Evolutionary conservation across 2,329 filamentous ascomycete species (phyloP).

Genomic region (Cladosporium cucumerinum): DNA sequence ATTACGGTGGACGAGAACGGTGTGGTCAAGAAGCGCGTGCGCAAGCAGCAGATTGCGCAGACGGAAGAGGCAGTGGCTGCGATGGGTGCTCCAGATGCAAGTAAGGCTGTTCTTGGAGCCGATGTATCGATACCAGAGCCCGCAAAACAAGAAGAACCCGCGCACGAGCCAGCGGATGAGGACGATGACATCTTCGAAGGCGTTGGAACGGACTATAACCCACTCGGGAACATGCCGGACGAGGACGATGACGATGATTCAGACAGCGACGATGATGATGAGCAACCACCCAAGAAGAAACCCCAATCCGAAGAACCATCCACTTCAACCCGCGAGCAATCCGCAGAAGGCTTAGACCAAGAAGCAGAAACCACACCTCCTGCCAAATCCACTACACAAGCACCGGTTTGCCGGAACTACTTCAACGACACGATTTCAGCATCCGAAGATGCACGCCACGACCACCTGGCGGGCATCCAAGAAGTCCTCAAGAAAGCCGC

Average conservation of each 20-base stretch:
- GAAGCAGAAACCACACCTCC: not conserved
- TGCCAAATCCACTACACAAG: slow-evolving; percentile 2
- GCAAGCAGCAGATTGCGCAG: slow-evolving; percentile 44
- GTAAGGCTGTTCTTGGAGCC: slow-evolving; percentile 33
- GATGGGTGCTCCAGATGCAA: slow-evolving; percentile 27
- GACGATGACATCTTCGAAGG: slow-evolving; percentile 61
- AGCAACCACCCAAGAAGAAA: not conserved
- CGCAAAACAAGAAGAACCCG: slow-evolving; percentile 7
- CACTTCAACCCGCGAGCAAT: not conserved
- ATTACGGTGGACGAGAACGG: slow-evolving; percentile 58
- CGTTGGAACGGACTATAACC: slow-evolving; percentile 59
- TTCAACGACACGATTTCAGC: slow-evolving; percentile 31
- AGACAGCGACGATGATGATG: slow-evolving; percentile 37
- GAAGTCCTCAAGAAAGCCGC: slow-evolving; percentile 67
- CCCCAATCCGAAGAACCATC: not conserved
- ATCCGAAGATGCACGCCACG: slow-evolving; percentile 19
- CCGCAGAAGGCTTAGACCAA: not conserved
- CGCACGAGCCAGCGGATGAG: slow-evolving; percentile 23
- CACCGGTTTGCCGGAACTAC: slow-evolving; percentile 34
- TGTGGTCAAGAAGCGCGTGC: slow-evolving; percentile 59
- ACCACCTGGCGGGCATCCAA: slow-evolving; percentile 32
- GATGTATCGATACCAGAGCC: slow-evolving; percentile 29
- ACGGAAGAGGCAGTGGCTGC: slow-evolving; percentile 33
- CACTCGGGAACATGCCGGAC: slow-evolving; percentile 45
- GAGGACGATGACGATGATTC: slow-evolving; percentile 50